Percentiles rank a stretch among this genome's conserved stretches.
Conservation (phyloP, 2,329 filamentous ascomycete genomes). For the Paecilomyces fulvus region DNA sequence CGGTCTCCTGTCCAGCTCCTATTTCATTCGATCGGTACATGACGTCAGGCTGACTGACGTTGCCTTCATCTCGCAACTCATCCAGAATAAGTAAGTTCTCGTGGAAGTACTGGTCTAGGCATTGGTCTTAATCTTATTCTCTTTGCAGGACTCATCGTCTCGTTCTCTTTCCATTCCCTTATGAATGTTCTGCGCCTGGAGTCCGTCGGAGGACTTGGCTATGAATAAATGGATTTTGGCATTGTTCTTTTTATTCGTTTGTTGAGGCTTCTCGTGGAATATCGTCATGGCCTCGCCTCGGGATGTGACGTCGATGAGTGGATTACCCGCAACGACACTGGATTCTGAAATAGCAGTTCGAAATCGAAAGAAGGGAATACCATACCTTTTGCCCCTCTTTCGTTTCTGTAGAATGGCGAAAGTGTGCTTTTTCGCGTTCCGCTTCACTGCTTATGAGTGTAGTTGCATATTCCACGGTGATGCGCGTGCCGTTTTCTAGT, state of each 20-base stretch:
- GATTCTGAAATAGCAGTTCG: no score
- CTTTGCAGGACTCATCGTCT: background rate
- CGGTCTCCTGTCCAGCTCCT: background rate
- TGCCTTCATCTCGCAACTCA: constrained; percentile 5
- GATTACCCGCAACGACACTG: background rate
- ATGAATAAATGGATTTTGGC: no score
- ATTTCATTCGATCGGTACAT: constrained; percentile 1
- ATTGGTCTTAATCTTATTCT: background rate
- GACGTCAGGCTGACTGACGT: constrained; percentile 14
- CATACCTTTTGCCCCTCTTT: no score
- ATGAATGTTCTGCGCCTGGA: no score
- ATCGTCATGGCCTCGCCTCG: background rate
- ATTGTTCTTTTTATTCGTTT: no score
- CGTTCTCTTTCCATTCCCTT: background rate
- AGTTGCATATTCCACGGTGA: no score
- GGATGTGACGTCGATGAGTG: background rate
- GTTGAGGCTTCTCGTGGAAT: background rate
- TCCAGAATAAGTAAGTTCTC: background rate
- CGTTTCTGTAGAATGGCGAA: no score
- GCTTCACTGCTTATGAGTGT: no score
- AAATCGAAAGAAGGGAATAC: no score
- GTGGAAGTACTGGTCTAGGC: background rate
- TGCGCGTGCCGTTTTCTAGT: no score
- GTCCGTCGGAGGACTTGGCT: no score
- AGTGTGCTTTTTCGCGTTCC: no score